Conservation (phyloP, 140 eudicot genomes). For the Senecio squalidus region DNA sequence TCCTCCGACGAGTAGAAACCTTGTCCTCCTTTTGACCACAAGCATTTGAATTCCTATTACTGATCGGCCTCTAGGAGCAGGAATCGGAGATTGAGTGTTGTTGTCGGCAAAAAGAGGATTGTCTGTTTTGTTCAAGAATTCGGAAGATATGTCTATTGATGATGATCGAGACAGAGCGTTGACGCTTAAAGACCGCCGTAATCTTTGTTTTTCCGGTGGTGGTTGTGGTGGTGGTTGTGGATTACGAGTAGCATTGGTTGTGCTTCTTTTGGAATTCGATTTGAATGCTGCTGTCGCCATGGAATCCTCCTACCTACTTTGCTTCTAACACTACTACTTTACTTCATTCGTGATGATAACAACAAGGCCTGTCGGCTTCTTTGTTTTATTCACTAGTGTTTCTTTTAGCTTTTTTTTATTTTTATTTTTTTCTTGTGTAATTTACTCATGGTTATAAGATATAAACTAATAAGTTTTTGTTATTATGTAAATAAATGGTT, state of each 20-base stretch:
- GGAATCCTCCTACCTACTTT: too few species aligned
- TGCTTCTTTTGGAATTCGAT: constrained; percentile 55
- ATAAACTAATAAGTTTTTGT: too few species aligned
- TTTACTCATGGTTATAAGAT: too few species aligned
- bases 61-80: constrained; percentile 75
- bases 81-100: background rate
- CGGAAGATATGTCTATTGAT: constrained; percentile 13
- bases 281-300: constrained; percentile 82
- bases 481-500: too few species aligned
- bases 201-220: constrained; percentile 18
- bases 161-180: constrained; percentile 54
- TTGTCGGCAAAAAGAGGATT: constrained; percentile 57
- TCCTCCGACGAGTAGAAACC: constrained; percentile 30
- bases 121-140: constrained; percentile 59
- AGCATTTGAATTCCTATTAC: constrained; percentile 35
- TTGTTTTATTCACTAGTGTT: too few species aligned
- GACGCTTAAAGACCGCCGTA: constrained; percentile 71
- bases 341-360: too few species aligned
- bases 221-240: constrained; percentile 11
- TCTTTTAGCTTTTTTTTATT: too few species aligned
- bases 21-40: constrained; percentile 30
- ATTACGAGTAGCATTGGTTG: background rate
- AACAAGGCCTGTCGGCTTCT: too few species aligned
- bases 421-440: too few species aligned
- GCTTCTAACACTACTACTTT: too few species aligned